Conservation (phyloP, 495 filamentous ascomycete species). For the Neurospora africana region DNA sequence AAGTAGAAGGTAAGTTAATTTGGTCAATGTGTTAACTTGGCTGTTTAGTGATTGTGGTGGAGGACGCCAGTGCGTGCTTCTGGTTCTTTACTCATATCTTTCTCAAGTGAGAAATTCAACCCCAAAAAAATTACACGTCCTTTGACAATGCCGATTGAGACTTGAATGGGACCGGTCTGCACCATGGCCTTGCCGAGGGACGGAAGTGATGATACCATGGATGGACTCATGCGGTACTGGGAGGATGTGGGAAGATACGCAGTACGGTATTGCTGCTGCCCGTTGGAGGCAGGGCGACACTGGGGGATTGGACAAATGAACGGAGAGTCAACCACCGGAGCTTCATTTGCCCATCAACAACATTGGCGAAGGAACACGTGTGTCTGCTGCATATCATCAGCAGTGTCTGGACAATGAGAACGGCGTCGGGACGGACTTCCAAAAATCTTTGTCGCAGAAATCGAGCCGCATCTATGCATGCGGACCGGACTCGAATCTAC, state of each 20-base stretch:
- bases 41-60: neutral
- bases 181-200: neutral
- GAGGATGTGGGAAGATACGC: neutral
- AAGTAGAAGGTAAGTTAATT: slow-evolving; percentile 27
- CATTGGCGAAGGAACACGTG: neutral
- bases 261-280: neutral
- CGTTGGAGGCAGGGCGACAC: neutral
- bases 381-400: neutral
- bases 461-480: neutral
- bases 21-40: neutral
- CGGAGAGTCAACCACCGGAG: neutral
- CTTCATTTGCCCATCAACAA: neutral
- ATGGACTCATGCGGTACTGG: neutral
- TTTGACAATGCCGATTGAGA: neutral
- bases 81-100: neutral
- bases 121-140: too few species aligned
- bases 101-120: slow-evolving; percentile 6
- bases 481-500: neutral
- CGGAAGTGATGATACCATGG: neutral
- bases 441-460: neutral
- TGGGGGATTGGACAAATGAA: neutral
- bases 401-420: neutral
- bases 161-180: neutral
- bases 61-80: neutral
- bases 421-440: neutral